These are phyloP conservation scores for Nannochloropsis oceanica DNA, from an alignment of 108 stramenopile genomes.

Conservation along the genomic window DNA sequence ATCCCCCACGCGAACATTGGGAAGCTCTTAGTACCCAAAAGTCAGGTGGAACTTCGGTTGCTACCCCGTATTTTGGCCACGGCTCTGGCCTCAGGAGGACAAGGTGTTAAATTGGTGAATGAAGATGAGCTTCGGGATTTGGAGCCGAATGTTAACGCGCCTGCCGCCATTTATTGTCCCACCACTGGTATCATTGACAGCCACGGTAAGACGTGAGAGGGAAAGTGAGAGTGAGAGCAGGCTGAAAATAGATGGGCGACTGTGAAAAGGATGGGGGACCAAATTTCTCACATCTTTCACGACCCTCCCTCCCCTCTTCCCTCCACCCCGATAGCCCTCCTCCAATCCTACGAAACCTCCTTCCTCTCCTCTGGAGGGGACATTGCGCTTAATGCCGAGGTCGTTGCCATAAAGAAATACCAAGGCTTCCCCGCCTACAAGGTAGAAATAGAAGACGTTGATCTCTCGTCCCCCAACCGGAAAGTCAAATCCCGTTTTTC, in stretches of 20 bases:
- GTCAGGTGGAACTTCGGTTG: neutral
- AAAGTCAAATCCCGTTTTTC: neutral
- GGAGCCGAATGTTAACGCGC: neutral
- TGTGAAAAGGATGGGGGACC: too few species aligned
- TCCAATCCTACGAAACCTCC: neutral
- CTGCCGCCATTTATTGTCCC: neutral
- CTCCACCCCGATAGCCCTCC: neutral
- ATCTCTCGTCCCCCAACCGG: neutral
- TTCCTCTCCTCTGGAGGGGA: neutral
- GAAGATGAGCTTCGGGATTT: neutral
- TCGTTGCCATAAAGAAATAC: neutral
- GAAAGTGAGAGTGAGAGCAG: neutral
- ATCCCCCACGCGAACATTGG: neutral
- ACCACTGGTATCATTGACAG: neutral
- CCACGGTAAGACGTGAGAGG: neutral
- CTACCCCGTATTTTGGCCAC: neutral
- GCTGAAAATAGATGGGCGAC: neutral
- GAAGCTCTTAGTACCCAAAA: neutral
- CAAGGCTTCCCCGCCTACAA: neutral
- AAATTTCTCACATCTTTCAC: neutral
- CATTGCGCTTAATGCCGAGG: neutral
- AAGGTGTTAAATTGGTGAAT: neutral
- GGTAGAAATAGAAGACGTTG: neutral
- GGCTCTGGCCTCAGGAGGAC: neutral
- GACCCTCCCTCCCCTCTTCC: neutral